These are phyloP conservation scores for Chaetomium olivaceum DNA, from an alignment of 2,329 filamentous ascomycete species.

Conservation along the genomic window DNA sequence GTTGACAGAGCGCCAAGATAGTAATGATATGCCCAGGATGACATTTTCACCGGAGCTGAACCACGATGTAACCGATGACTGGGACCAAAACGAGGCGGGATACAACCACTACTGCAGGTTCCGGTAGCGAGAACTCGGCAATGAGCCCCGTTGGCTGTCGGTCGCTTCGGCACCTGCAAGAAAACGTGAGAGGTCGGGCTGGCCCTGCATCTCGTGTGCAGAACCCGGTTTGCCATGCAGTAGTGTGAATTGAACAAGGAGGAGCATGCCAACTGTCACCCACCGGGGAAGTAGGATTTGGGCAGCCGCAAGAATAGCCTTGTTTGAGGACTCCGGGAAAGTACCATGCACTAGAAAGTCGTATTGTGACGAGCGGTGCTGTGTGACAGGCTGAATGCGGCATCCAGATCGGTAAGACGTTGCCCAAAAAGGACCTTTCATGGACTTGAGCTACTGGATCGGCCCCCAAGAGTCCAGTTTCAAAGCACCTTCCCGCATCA, in stretches of 20 bases:
- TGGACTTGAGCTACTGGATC: background rate
- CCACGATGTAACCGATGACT: background rate
- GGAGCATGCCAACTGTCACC: background rate
- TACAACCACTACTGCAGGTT: background rate
- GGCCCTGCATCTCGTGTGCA: background rate
- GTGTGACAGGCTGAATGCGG: background rate
- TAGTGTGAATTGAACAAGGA: background rate
- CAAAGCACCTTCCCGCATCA: background rate
- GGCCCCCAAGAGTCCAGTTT: background rate
- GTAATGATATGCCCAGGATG: background rate
- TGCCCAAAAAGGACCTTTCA: background rate
- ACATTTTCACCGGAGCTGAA: background rate
- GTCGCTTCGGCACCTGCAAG: background rate
- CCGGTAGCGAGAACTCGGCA: slow-evolving; percentile 6
- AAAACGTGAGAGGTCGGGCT: background rate
- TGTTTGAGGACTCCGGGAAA: background rate
- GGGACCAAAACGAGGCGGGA: background rate
- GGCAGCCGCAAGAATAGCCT: background rate
- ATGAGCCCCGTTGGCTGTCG: background rate
- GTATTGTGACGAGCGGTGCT: background rate
- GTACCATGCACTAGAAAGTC: background rate
- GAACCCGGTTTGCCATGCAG: slow-evolving; percentile 10
- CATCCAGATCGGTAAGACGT: background rate
- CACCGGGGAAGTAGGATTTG: background rate
- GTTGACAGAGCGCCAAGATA: background rate